Conservation (phyloP, 331 rosid genomes). For the Stylosanthes scabra region DNA sequence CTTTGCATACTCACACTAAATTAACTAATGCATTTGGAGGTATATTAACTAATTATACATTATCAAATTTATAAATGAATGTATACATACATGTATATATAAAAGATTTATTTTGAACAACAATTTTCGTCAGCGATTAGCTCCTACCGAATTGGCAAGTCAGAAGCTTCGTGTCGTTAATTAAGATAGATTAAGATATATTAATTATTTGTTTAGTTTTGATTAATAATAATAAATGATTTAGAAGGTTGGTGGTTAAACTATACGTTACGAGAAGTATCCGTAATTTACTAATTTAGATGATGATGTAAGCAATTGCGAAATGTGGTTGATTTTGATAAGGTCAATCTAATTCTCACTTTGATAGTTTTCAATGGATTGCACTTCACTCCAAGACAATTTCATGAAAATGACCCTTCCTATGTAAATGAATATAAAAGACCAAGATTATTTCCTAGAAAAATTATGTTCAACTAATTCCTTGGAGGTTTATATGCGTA, state of each 20-base stretch:
- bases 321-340: conserved; percentile 35
- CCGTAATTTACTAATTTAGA: background rate
- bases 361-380: background rate
- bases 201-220: conserved; percentile 22
- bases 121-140: conserved; percentile 34
- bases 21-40: background rate
- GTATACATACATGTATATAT: background rate
- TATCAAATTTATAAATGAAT: background rate
- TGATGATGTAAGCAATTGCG: conserved; percentile 35
- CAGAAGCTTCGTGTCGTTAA: conserved; percentile 20
- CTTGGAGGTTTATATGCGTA: background rate
- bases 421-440: background rate
- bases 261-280: background rate
- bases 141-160: conserved; percentile 2
- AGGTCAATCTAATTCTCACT: conserved; percentile 41
- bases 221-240: background rate
- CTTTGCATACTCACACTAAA: background rate
- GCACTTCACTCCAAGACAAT: conserved; percentile 37
- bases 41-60: no score
- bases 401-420: conserved; percentile 36
- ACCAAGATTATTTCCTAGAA: conserved; percentile 23
- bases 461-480: conserved; percentile 11
- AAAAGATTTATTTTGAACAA: background rate
- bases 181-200: conserved; percentile 3
- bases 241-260: conserved; percentile 33